Evolutionary conservation across 2,329 filamentous ascomycete genomes (phyloP).

Genomic region (Fusarium gaditjirri): DNA sequence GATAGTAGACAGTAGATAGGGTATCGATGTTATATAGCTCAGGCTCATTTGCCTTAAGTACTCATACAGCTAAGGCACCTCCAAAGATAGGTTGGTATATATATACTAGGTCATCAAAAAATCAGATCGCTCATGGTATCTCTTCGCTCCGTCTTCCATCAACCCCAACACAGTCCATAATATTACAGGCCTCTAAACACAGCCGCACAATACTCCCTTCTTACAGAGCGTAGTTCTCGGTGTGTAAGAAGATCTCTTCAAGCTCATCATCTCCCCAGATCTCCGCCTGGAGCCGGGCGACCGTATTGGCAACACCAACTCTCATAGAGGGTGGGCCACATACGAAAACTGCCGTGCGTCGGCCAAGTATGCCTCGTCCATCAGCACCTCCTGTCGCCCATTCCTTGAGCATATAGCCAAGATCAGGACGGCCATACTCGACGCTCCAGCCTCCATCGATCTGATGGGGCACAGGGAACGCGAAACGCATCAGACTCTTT

Average conservation of each 20-base stretch:
- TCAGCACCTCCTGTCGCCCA: constrained; percentile 78
- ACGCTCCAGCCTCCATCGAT: constrained; percentile 87
- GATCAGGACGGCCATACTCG: constrained; percentile 89
- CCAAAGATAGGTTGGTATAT: constrained; percentile 10
- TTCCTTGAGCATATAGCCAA: constrained; percentile 86
- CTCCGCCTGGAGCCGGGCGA: constrained; percentile 82
- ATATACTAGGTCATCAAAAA: constrained; percentile 34
- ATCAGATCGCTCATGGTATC: constrained; percentile 46
- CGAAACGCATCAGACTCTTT: constrained; percentile 89
- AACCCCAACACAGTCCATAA: constrained; percentile 11
- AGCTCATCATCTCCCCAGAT: constrained; percentile 82
- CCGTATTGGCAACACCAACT: constrained; percentile 85
- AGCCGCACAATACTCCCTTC: not conserved
- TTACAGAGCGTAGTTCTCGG: constrained; percentile 91
- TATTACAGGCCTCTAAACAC: constrained; percentile 32
- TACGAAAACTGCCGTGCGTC: constrained; percentile 88
- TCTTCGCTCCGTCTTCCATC: constrained; percentile 21
- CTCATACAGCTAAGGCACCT: constrained; percentile 24
- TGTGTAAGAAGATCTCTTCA: constrained; percentile 93
- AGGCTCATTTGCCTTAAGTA: constrained; percentile 5
- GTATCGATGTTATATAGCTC: constrained; percentile 34
- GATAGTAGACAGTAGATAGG: not conserved
- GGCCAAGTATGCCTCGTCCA: constrained; percentile 76
- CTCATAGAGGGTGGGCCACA: constrained; percentile 91
- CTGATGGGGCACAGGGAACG: constrained; percentile 76